phyloP scores from a whole-genome alignment of 176 grass and related monocot species.

The Raddia distichophylla region DNA sequence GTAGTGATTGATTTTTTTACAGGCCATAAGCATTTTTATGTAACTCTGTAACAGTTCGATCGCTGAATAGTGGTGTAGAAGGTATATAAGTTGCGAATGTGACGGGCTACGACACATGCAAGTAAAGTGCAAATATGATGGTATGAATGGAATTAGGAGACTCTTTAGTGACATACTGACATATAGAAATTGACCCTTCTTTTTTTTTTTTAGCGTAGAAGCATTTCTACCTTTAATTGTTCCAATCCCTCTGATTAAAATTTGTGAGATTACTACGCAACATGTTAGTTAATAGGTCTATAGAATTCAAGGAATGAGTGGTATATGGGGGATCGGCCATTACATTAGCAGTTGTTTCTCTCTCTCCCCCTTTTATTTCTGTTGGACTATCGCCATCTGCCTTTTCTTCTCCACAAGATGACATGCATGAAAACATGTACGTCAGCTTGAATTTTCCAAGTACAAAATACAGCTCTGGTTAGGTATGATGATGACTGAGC shows the following conservation, averaged over 20 bases:
- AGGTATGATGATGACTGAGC: background rate
- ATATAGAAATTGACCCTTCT: background rate
- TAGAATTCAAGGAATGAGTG: background rate
- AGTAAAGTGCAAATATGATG: no score
- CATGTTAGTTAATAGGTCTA: background rate
- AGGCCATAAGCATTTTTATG: no score
- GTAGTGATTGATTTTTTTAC: no score
- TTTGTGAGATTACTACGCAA: background rate
- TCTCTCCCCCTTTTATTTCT: background rate
- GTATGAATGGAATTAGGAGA: no score
- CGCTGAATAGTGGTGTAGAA: no score
- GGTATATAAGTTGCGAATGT: no score
- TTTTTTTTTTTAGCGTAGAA: background rate
- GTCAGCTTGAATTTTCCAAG: background rate
- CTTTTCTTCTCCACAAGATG: background rate
- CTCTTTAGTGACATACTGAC: no score
- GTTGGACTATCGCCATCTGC: slow-evolving; percentile 1
- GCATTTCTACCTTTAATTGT: background rate
- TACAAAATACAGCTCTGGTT: background rate
- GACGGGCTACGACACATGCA: no score
- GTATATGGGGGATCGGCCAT: background rate
- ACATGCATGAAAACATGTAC: background rate
- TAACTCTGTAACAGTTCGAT: no score
- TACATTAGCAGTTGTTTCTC: background rate
- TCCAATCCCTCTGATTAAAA: background rate